Conservation (phyloP, 106 monocot genomes). For the Posidonia australis region DNA sequence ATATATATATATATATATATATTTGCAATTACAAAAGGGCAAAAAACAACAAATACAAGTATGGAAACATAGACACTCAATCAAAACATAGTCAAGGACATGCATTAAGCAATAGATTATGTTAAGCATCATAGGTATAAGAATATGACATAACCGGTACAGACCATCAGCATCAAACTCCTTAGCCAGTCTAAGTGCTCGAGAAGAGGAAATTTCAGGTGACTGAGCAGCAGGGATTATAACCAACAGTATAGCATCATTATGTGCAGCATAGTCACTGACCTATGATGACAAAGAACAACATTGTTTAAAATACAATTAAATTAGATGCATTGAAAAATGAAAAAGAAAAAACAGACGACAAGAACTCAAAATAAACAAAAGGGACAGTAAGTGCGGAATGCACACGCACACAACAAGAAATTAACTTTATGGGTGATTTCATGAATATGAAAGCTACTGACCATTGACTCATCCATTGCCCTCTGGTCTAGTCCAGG, state of each 20-base stretch:
- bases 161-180: constrained; percentile 82
- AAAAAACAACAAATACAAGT: too few species aligned
- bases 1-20: constrained; percentile 20
- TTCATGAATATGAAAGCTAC: constrained; percentile 6
- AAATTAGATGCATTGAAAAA: background rate
- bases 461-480: constrained; percentile 79
- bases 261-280: constrained; percentile 75
- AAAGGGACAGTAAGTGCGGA: background rate
- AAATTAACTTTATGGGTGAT: background rate
- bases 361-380: background rate
- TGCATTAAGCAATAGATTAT: background rate
- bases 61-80: too few species aligned
- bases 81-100: background rate
- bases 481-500: constrained; percentile 79
- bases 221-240: constrained; percentile 76
- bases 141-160: background rate
- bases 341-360: background rate
- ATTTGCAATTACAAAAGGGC: too few species aligned
- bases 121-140: background rate
- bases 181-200: constrained; percentile 65
- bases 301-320: background rate
- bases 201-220: constrained; percentile 74
- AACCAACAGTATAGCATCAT: constrained; percentile 85
- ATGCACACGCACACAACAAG: background rate
- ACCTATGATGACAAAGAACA: constrained; percentile 24